Evolutionary conservation across 495 filamentous ascomycete genomes (phyloP).

Genomic region (Xylaria longipes): DNA sequence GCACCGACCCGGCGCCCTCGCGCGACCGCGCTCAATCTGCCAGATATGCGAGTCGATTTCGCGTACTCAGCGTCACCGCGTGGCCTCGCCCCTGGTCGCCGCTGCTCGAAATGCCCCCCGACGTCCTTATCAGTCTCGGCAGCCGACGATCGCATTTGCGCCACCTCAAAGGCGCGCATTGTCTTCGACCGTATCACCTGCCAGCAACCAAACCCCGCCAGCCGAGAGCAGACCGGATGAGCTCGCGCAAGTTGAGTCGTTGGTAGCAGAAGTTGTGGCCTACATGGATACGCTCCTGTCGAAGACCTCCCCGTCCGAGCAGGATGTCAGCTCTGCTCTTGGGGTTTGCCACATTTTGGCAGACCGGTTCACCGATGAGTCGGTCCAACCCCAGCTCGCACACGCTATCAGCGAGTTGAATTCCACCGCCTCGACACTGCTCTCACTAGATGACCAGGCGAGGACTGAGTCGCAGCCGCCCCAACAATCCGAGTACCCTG

Average conservation of each 20-base stretch:
- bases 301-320: conserved; percentile 32
- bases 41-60: conserved; percentile 40
- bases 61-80: conserved; percentile 23
- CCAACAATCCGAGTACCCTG: neutral
- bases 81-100: conserved; percentile 23
- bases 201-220: conserved; percentile 16
- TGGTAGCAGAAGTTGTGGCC: conserved; percentile 29
- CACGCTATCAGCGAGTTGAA: conserved; percentile 32
- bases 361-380: conserved; percentile 31
- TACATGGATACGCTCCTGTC: conserved; percentile 28
- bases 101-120: conserved; percentile 21
- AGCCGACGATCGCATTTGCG: conserved; percentile 11
- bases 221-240: conserved; percentile 1
- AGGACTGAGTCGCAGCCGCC: neutral
- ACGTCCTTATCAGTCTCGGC: neutral
- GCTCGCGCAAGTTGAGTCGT: conserved; percentile 23
- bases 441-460: conserved; percentile 31
- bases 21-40: conserved; percentile 31
- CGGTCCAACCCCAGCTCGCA: conserved; percentile 30
- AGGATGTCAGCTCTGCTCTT: conserved; percentile 31
- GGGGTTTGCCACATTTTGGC: conserved; percentile 36
- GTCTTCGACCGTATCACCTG: conserved; percentile 26
- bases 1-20: conserved; percentile 28
- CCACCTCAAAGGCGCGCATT: conserved; percentile 15
- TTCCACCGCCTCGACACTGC: conserved; percentile 36